Percentiles rank a stretch among this genome's conserved stretches.
phyloP scores from a whole-genome alignment of 805 yeast genomes.

The Pichia deserticola region DNA sequence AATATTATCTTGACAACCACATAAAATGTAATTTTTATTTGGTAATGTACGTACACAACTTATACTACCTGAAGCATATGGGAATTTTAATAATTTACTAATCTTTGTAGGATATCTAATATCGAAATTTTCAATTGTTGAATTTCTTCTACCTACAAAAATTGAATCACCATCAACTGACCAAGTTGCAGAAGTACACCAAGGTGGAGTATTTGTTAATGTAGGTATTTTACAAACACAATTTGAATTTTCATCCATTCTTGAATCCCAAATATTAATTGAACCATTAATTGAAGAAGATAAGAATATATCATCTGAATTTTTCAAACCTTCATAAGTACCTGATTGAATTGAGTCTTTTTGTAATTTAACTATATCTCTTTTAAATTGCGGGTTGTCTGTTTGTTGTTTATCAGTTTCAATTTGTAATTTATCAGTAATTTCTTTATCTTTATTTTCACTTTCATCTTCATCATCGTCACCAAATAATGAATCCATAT shows the following conservation, averaged over 20 bases:
- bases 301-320: slow-evolving; percentile 50
- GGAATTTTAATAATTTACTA: slow-evolving; percentile 59
- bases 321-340: slow-evolving; percentile 17
- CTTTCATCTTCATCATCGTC: slow-evolving; percentile 33
- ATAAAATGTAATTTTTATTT: slow-evolving; percentile 66
- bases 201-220: slow-evolving; percentile 74
- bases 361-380: slow-evolving; percentile 30
- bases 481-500: neutral
- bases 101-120: slow-evolving; percentile 49
- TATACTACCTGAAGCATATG: slow-evolving; percentile 86
- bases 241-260: slow-evolving; percentile 29
- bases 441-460: neutral
- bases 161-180: slow-evolving; percentile 71
- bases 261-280: slow-evolving; percentile 73
- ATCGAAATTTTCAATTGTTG: slow-evolving; percentile 72
- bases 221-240: slow-evolving; percentile 30
- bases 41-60: slow-evolving; percentile 75
- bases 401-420: neutral
- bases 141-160: slow-evolving; percentile 84
- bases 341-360: slow-evolving; percentile 33
- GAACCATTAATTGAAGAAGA: slow-evolving; percentile 81
- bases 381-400: slow-evolving; percentile 4
- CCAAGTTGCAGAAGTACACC: slow-evolving; percentile 92
- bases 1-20: slow-evolving; percentile 88
- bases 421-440: too few relatives aligned